Evolutionary conservation across 257 asterid species (phyloP).

Genomic region (Gynochthodes officinalis): DNA sequence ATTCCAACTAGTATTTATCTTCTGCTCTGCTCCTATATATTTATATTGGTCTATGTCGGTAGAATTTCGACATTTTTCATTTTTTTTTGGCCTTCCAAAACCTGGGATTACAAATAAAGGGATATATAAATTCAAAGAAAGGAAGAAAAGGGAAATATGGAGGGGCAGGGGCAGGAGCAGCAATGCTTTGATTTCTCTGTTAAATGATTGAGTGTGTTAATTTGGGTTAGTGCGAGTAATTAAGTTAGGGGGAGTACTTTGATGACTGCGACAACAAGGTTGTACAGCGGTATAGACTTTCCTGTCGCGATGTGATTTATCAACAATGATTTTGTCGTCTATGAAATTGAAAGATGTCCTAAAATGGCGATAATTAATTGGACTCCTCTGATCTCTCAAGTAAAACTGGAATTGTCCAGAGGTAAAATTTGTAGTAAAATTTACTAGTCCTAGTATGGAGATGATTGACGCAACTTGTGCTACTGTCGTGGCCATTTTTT

Average conservation of each 20-base stretch:
- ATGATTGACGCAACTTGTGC: neutral
- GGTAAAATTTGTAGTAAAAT: neutral
- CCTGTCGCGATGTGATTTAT: neutral
- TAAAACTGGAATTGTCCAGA: neutral
- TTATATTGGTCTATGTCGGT: neutral
- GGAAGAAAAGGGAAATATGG: neutral
- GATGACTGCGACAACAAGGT: constrained; percentile 5
- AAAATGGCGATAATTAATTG: neutral
- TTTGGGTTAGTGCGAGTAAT: constrained; percentile 14
- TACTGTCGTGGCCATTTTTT: neutral
- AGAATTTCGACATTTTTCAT: neutral
- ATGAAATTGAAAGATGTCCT: neutral
- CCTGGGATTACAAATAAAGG: too few species aligned
- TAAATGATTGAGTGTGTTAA: constrained; percentile 11
- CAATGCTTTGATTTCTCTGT: constrained; percentile 12
- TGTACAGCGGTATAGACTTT: constrained; percentile 3
- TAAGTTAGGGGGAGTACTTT: constrained; percentile 1
- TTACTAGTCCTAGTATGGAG: too few species aligned
- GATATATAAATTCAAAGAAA: too few species aligned
- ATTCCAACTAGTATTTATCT: neutral
- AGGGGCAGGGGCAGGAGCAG: neutral
- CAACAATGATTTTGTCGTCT: constrained; percentile 13
- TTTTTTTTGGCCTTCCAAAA: neutral
- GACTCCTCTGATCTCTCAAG: neutral
- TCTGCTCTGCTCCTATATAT: neutral